A percentile compares a stretch with the other conserved stretches of the same genome.
These are phyloP conservation scores for Scedosporium minutisporum DNA, from an alignment of 2,329 filamentous ascomycete genomes.

Conservation along the genomic window DNA sequence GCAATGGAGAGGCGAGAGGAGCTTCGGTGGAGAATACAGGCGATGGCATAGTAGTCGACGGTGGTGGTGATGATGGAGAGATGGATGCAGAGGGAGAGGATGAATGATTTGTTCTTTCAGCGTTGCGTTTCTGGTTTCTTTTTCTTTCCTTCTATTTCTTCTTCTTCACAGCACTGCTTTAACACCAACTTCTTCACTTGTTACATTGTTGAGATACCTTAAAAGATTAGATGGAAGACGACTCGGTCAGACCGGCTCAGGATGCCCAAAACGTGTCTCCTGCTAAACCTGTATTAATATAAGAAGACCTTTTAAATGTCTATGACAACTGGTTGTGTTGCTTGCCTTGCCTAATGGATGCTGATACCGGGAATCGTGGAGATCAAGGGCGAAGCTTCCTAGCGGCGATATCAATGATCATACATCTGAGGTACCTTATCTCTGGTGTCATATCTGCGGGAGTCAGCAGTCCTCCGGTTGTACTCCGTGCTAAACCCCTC, in stretches of 20 bases:
- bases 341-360: not conserved
- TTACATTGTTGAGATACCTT: not conserved
- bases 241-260: not conserved
- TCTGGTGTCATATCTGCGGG: not conserved
- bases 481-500: not conserved
- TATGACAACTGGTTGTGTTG: too few relatives aligned
- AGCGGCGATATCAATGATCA: too few relatives aligned
- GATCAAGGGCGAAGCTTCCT: too few relatives aligned
- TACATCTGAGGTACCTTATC: not conserved
- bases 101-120: not conserved
- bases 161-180: not conserved
- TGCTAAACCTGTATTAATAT: not conserved
- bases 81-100: slow-evolving; percentile 3
- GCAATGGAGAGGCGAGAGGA: not conserved
- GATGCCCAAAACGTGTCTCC: not conserved
- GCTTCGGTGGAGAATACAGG: not conserved
- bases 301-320: not conserved
- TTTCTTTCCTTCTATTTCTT: not conserved
- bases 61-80: not conserved
- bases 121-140: not conserved
- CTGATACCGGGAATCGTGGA: too few relatives aligned
- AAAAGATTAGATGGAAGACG: not conserved
- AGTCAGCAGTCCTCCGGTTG: not conserved
- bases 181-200: not conserved
- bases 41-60: not conserved